Evolutionary conservation across 2,329 filamentous ascomycete genomes (phyloP).

Genomic region (Monosporascus sp.): DNA sequence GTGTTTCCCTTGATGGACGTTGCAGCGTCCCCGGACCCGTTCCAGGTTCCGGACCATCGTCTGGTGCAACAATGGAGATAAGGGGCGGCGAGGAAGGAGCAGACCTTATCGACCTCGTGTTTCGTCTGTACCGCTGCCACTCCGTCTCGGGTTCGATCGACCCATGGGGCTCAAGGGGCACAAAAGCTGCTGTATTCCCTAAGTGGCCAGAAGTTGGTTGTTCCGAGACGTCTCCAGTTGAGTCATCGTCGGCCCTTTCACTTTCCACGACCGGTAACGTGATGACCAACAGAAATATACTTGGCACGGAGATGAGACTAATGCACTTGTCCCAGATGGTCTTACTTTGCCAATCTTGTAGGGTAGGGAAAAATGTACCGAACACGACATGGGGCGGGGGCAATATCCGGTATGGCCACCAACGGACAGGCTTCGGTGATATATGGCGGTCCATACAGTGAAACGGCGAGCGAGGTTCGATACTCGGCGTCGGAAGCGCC

Average conservation of each 20-base stretch:
- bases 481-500: slow-evolving; percentile 46
- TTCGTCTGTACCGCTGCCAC: slow-evolving; percentile 55
- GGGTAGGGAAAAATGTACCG: slow-evolving; percentile 78
- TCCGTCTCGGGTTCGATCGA: slow-evolving; percentile 43
- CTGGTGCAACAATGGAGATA: slow-evolving; percentile 19
- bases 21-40: slow-evolving; percentile 4
- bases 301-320: slow-evolving; percentile 79
- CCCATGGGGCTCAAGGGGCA: slow-evolving; percentile 29
- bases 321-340: slow-evolving; percentile 78
- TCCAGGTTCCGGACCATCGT: slow-evolving; percentile 3
- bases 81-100: slow-evolving; percentile 27
- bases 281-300: slow-evolving; percentile 82
- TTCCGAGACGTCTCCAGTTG: slow-evolving; percentile 32
- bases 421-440: slow-evolving; percentile 51
- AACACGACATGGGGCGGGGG: slow-evolving; percentile 68
- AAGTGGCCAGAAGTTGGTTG: slow-evolving; percentile 20
- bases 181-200: slow-evolving; percentile 28
- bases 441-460: slow-evolving; percentile 35
- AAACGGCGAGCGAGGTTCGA: slow-evolving; percentile 41
- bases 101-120: slow-evolving; percentile 32
- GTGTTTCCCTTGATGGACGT: slow-evolving; percentile 12
- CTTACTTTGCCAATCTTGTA: slow-evolving; percentile 78
- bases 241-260: slow-evolving; percentile 48
- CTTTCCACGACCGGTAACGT: slow-evolving; percentile 89
- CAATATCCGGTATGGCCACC: slow-evolving; percentile 77